These are phyloP conservation scores for Abrus pulchellus DNA, from an alignment of 306 rosid genomes.

Conservation along the genomic window DNA sequence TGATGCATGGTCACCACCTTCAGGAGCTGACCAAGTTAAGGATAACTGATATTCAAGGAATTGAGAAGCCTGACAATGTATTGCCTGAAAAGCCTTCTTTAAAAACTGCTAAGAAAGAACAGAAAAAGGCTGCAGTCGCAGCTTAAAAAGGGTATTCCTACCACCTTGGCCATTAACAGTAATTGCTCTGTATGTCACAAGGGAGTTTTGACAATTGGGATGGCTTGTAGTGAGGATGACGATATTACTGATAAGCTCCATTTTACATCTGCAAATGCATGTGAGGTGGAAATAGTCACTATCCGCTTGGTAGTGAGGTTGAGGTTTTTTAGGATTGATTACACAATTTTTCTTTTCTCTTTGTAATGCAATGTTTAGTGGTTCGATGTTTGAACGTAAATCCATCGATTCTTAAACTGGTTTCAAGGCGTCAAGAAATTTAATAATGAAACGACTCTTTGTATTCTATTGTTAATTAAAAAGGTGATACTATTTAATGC, in stretches of 20 bases:
- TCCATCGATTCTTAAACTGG: slow-evolving; percentile 41
- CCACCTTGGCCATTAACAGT: slow-evolving; percentile 7
- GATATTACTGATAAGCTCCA: slow-evolving; percentile 40
- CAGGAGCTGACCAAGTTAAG: slow-evolving; percentile 95
- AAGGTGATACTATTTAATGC: slow-evolving; percentile 37
- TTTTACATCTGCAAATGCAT: slow-evolving; percentile 38
- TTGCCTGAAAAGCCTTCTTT: slow-evolving; percentile 57
- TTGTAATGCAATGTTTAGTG: slow-evolving; percentile 35
- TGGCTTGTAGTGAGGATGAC: slow-evolving; percentile 43
- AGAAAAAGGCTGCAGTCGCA: slow-evolving; percentile 71
- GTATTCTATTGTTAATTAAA: slow-evolving; percentile 25
- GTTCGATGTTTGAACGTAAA: slow-evolving; percentile 38
- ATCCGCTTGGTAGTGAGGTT: slow-evolving; percentile 4
- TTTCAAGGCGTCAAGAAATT: slow-evolving; percentile 40
- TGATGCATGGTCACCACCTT: slow-evolving; percentile 44
- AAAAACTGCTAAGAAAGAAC: slow-evolving; percentile 64
- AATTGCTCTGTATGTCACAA: slow-evolving; percentile 25
- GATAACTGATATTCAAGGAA: slow-evolving; percentile 89
- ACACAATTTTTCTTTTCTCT: background rate
- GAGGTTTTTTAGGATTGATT: slow-evolving; percentile 52
- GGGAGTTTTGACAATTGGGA: slow-evolving; percentile 38
- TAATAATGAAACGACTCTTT: background rate
- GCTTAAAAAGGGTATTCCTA: slow-evolving; percentile 50
- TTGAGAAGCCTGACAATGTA: slow-evolving; percentile 65
- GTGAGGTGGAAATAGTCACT: slow-evolving; percentile 38